A percentile compares a stretch with the other conserved stretches of the same genome.
These are phyloP conservation scores for Adansonia madagascariensis DNA, from an alignment of 441 rosid genomes.

Conservation along the genomic window DNA sequence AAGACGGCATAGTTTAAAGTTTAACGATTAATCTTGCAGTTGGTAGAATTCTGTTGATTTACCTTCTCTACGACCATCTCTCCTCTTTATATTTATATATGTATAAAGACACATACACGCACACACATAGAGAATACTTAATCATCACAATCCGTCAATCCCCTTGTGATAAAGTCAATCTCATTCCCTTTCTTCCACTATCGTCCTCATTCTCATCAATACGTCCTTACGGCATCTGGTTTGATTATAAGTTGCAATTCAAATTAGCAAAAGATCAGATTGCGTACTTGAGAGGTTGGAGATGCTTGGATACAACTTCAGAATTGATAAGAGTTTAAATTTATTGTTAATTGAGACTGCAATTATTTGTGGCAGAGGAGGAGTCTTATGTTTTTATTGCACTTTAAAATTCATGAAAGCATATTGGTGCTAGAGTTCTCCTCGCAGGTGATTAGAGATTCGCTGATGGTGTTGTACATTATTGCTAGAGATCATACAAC, in stretches of 20 bases:
- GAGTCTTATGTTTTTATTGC: background rate
- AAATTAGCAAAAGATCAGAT: slow-evolving; percentile 10
- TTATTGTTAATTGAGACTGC: background rate
- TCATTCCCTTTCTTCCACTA: background rate
- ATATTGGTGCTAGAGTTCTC: background rate
- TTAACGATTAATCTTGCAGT: background rate
- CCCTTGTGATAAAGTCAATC: background rate
- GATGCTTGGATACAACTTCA: slow-evolving; percentile 10
- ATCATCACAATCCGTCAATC: background rate
- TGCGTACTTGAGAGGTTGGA: slow-evolving; percentile 5
- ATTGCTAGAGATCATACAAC: slow-evolving; percentile 10
- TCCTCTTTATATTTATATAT: background rate
- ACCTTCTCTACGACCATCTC: background rate
- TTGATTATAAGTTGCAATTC: slow-evolving; percentile 2
- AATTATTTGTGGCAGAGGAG: background rate
- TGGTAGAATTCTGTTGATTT: background rate
- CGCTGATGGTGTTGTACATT: background rate
- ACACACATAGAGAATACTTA: background rate
- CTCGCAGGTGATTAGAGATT: slow-evolving; percentile 1
- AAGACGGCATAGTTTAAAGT: background rate
- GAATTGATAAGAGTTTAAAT: background rate
- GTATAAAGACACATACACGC: no score
- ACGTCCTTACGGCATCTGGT: background rate
- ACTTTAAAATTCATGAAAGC: slow-evolving; percentile 8
- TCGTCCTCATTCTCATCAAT: background rate